Conservation (phyloP, 257 asterid genomes). For the Jacaranda mimosifolia region DNA sequence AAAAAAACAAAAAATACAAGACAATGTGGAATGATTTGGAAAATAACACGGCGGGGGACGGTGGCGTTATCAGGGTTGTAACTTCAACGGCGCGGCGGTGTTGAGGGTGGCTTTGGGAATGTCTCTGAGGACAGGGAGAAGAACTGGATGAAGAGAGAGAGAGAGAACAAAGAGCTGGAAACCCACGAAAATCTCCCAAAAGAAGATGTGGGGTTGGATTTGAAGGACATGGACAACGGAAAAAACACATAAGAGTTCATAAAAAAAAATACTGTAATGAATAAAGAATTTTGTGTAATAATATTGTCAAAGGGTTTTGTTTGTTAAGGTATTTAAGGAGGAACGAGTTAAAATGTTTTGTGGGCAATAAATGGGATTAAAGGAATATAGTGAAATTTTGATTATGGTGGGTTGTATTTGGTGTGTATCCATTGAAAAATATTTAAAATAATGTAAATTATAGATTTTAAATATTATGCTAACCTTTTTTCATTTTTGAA, state of each 20-base stretch:
- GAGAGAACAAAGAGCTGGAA: conserved; percentile 22
- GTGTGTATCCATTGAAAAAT: too few species aligned
- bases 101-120: conserved; percentile 26
- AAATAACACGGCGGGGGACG: conserved; percentile 4
- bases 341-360: not conserved
- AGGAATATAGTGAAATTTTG: not conserved
- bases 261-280: not conserved
- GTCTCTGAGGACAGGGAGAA: conserved; percentile 19
- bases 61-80: too few species aligned
- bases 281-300: too few species aligned
- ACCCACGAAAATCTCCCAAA: conserved; percentile 50
- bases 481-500: too few species aligned
- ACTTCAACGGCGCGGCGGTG: conserved; percentile 23
- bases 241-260: not conserved
- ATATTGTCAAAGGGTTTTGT: not conserved
- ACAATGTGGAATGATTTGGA: conserved; percentile 21
- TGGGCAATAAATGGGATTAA: not conserved
- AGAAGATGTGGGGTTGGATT: conserved; percentile 34
- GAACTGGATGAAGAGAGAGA: conserved; percentile 16
- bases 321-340: not conserved
- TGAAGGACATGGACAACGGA: conserved; percentile 33
- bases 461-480: too few species aligned
- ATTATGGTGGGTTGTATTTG: too few species aligned
- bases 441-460: too few species aligned
- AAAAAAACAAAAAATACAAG: conserved; percentile 19